Evolutionary conservation across 257 asterid genomes (phyloP).

Genomic region (Paraleonurus japonicus): DNA sequence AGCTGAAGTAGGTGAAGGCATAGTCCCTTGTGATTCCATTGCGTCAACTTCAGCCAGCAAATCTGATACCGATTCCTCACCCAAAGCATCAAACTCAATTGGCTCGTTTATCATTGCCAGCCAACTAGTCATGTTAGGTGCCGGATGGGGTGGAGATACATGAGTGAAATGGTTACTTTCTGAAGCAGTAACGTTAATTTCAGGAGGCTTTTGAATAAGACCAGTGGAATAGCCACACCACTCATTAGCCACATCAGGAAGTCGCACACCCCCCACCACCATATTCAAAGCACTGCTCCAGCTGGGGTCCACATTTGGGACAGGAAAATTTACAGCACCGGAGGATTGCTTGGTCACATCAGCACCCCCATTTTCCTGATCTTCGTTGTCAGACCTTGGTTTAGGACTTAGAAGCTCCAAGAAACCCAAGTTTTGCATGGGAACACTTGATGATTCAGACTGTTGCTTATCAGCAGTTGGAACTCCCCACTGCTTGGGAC

Average conservation of each 20-base stretch:
- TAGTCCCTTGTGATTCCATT: conserved; percentile 52
- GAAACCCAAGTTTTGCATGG: conserved; percentile 28
- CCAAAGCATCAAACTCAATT: conserved; percentile 65
- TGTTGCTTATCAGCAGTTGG: conserved; percentile 26
- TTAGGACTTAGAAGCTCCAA: conserved; percentile 46
- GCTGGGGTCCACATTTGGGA: conserved; percentile 46
- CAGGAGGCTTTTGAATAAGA: conserved; percentile 41
- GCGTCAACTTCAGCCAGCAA: conserved; percentile 74
- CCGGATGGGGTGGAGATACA: conserved; percentile 32
- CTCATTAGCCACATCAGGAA: conserved; percentile 50
- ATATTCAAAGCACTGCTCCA: conserved; percentile 41
- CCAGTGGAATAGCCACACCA: conserved; percentile 45
- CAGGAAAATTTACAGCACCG: conserved; percentile 33
- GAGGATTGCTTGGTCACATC: conserved; percentile 40
- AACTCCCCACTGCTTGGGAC: conserved; percentile 21
- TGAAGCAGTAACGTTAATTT: conserved; percentile 33
- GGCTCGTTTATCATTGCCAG: conserved; percentile 55
- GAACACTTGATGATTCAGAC: conserved; percentile 28
- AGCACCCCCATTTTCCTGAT: conserved; percentile 32
- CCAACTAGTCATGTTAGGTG: conserved; percentile 45
- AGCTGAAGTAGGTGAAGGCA: conserved; percentile 49
- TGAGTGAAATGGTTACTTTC: conserved; percentile 31
- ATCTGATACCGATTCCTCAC: conserved; percentile 74
- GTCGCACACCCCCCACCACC: conserved; percentile 42
- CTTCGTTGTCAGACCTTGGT: conserved; percentile 40